Percentiles rank a stretch among this genome's conserved stretches.
Evolutionary conservation across 371 early-diverging fungal genomes (phyloP).

Genomic region (Mucor circinelloides): DNA sequence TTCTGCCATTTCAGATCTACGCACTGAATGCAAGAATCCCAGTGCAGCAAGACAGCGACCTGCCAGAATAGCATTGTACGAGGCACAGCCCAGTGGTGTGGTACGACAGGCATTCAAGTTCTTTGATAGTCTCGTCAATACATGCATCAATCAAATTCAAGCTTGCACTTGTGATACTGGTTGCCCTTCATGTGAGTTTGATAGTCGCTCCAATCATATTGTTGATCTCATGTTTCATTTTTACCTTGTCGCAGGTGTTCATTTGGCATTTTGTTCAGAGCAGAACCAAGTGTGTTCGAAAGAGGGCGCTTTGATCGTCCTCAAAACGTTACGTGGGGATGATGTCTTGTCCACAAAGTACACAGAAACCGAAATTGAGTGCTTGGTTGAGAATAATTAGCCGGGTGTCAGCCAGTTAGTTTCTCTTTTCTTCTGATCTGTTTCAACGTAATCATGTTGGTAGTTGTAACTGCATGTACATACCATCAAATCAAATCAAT

Average conservation of each 20-base stretch:
- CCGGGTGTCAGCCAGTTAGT: neutral
- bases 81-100: constrained; percentile 41
- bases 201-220: neutral
- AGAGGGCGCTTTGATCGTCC: constrained; percentile 38
- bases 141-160: constrained; percentile 30
- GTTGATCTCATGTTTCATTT: neutral
- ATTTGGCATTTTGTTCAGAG: constrained; percentile 43
- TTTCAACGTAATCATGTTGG: neutral
- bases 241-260: too few relatives aligned
- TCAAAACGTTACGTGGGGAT: constrained; percentile 16
- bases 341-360: neutral
- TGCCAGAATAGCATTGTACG: constrained; percentile 43
- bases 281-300: constrained; percentile 45
- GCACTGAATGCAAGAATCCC: constrained; percentile 56
- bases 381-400: neutral
- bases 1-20: constrained; percentile 26
- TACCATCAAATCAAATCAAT: neutral
- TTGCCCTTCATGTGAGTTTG: constrained; percentile 44
- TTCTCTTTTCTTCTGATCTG: too few relatives aligned
- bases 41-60: constrained; percentile 44
- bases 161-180: constrained; percentile 44
- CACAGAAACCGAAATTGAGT: neutral
- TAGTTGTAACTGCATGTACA: neutral
- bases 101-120: constrained; percentile 35
- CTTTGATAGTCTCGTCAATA: constrained; percentile 33